Evolutionary conservation across 2,329 filamentous ascomycete species (phyloP).

Genomic region (Sporothrix protearum): DNA sequence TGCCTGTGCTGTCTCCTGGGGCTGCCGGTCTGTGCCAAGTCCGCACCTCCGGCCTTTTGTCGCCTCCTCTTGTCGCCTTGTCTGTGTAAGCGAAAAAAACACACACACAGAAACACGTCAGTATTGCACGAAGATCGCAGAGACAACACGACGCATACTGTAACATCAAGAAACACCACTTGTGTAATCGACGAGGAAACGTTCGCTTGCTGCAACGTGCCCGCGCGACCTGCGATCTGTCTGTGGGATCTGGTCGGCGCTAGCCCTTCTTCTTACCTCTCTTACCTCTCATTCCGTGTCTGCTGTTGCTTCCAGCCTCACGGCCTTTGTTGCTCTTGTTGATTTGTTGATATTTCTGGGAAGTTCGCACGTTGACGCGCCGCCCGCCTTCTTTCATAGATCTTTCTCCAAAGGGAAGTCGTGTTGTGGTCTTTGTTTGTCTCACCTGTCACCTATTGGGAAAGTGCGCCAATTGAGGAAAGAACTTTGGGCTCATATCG

Average conservation of each 20-base stretch:
- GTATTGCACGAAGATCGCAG: slow-evolving; percentile 4
- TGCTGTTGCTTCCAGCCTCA: background rate
- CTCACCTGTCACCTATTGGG: background rate
- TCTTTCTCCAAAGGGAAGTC: background rate
- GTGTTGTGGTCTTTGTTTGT: background rate
- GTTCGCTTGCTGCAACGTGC: slow-evolving; percentile 23
- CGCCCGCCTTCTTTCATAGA: background rate
- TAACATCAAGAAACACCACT: slow-evolving; percentile 18
- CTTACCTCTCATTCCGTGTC: background rate
- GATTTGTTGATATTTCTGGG: background rate
- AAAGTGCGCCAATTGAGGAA: background rate
- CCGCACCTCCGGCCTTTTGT: background rate
- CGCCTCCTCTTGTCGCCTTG: background rate
- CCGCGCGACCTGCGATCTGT: background rate
- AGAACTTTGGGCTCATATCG: background rate
- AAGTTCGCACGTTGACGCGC: background rate
- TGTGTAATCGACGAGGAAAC: slow-evolving; percentile 11
- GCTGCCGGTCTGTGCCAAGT: background rate
- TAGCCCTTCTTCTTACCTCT: background rate
- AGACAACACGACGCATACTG: background rate
- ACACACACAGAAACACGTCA: slow-evolving; percentile 6
- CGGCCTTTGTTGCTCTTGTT: background rate
- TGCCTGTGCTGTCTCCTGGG: background rate
- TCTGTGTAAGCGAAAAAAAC: background rate
- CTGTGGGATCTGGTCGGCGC: background rate